A percentile compares a stretch with the other conserved stretches of the same genome.
phyloP scores from a whole-genome alignment of 164 flowering plant genomes.

The Vitis labrusca region DNA sequence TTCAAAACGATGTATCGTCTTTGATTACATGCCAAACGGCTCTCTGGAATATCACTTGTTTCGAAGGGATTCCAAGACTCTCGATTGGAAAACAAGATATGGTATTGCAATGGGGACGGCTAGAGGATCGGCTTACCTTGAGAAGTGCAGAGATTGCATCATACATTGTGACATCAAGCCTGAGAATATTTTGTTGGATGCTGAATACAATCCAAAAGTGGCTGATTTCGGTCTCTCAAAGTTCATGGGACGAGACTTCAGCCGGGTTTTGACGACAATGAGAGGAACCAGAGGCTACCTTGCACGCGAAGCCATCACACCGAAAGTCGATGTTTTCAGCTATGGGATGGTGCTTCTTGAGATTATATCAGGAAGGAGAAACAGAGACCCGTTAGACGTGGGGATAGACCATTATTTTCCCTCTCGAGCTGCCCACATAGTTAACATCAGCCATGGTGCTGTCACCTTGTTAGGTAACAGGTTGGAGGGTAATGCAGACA shows the following conservation, averaged over 20 bases:
- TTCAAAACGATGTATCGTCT: constrained; percentile 41
- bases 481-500: constrained; percentile 25
- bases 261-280: constrained; percentile 53
- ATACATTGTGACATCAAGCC: constrained; percentile 68
- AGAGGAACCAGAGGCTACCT: constrained; percentile 64
- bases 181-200: constrained; percentile 55
- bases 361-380: constrained; percentile 47
- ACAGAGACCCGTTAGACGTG: constrained; percentile 24
- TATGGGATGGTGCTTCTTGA: constrained; percentile 62
- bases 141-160: constrained; percentile 54
- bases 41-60: constrained; percentile 46
- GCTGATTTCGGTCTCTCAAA: constrained; percentile 66
- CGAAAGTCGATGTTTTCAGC: constrained; percentile 59
- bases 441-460: constrained; percentile 24
- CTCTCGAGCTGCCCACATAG: constrained; percentile 27
- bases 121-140: constrained; percentile 50
- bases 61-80: constrained; percentile 1
- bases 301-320: constrained; percentile 50
- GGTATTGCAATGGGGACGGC: constrained; percentile 51
- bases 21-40: constrained; percentile 58
- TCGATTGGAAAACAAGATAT: constrained; percentile 47
- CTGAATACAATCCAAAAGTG: constrained; percentile 42
- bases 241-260: constrained; percentile 55
- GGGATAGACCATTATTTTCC: constrained; percentile 35
- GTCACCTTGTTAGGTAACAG: constrained; percentile 25